Percentiles rank a stretch among this genome's conserved stretches.
These are phyloP conservation scores for Suillus subaureus DNA, from an alignment of 768 basidiomycete species.

Conservation along the genomic window DNA sequence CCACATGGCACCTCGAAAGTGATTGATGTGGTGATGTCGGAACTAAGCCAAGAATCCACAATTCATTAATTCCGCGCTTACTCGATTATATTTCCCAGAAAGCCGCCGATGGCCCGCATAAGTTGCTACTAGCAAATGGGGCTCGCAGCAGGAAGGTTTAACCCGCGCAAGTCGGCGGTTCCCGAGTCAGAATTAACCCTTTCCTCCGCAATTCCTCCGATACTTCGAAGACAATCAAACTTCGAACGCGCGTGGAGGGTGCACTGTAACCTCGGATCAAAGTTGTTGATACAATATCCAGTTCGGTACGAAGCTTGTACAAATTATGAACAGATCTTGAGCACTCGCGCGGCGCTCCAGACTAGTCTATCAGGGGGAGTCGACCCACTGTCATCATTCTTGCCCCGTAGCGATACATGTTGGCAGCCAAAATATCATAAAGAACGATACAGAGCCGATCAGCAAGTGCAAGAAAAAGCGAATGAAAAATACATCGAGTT, in stretches of 20 bases:
- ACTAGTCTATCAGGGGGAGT: neutral
- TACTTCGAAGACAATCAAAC: neutral
- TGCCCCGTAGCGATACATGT: neutral
- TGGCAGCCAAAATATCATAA: neutral
- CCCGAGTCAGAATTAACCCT: neutral
- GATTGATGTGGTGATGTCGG: neutral
- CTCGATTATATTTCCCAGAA: neutral
- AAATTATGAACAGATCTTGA: neutral
- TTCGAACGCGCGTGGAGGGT: neutral
- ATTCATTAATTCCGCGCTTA: neutral
- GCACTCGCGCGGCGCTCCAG: neutral
- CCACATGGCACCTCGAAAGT: neutral
- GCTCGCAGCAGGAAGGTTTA: neutral
- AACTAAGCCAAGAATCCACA: neutral
- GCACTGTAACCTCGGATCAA: constrained; percentile 3
- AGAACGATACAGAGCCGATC: neutral
- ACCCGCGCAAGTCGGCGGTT: neutral
- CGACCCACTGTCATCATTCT: neutral
- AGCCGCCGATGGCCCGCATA: neutral
- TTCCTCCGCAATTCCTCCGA: neutral
- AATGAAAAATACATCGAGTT: neutral
- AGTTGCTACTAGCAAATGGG: neutral
- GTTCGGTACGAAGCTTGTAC: neutral
- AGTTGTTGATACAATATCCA: neutral
- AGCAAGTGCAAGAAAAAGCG: neutral